phyloP scores from a whole-genome alignment of 2,329 filamentous ascomycete species.

The Fusarium dlaminii region DNA sequence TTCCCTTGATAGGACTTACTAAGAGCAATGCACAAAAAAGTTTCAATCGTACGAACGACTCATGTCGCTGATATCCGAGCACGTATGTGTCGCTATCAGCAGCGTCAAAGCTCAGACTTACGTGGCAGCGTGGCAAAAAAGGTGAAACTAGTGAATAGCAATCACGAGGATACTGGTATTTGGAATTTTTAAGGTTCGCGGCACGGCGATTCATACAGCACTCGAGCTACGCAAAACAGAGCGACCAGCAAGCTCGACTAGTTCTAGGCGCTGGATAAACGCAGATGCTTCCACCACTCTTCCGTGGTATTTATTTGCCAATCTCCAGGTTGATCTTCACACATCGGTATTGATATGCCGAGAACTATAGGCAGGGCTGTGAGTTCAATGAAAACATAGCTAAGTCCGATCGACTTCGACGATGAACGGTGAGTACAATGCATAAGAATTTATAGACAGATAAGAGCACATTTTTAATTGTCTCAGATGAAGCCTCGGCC shows the following conservation, averaged over 20 bases:
- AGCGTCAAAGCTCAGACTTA: background rate
- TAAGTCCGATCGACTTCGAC: background rate
- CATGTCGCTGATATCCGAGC: conserved; percentile 45
- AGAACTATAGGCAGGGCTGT: background rate
- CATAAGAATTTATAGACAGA: background rate
- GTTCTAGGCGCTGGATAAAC: background rate
- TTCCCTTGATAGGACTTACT: background rate
- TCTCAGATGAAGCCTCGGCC: background rate
- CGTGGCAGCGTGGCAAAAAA: background rate
- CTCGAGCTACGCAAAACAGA: background rate
- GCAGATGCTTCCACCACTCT: background rate
- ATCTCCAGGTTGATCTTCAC: background rate
- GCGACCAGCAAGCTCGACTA: background rate
- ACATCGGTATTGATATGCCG: background rate
- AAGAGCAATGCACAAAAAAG: background rate
- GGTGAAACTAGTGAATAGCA: background rate
- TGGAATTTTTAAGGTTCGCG: background rate
- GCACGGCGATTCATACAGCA: background rate
- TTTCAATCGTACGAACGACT: conserved; percentile 42
- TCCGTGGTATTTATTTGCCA: background rate
- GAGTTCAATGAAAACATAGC: too few relatives aligned
- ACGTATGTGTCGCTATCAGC: background rate
- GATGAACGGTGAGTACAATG: too few relatives aligned
- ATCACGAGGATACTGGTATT: background rate
- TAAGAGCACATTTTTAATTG: background rate